Evolutionary conservation across 2,329 filamentous ascomycete genomes (phyloP).

Genomic region (Tolypocladium pustulatum): DNA sequence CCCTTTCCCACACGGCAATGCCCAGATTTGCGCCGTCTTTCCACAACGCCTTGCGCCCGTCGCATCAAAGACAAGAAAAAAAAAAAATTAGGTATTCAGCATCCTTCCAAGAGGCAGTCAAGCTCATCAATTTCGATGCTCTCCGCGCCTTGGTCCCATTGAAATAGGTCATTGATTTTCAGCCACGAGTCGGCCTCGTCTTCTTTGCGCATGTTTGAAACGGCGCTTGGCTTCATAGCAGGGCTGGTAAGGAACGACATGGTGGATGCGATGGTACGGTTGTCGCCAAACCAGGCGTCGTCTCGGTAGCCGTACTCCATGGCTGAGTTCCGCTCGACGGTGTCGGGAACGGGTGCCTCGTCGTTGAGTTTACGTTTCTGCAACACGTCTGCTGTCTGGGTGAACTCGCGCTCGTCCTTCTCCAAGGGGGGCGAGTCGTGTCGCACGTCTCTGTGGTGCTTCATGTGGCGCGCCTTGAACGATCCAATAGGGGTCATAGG

Average conservation of each 20-base stretch:
- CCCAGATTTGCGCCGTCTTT: neutral
- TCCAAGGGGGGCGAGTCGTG: conserved; percentile 83
- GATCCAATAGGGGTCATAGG: conserved; percentile 54
- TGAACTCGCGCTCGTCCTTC: conserved; percentile 93
- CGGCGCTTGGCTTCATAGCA: conserved; percentile 31
- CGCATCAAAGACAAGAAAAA: conserved; percentile 2
- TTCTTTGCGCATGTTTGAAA: conserved; percentile 22
- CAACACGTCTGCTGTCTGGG: conserved; percentile 82
- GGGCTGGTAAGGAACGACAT: conserved; percentile 40
- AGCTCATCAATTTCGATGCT: conserved; percentile 88
- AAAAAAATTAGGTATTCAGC: conserved; percentile 30
- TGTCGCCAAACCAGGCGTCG: conserved; percentile 43
- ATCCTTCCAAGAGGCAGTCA: conserved; percentile 73
- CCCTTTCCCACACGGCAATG: neutral
- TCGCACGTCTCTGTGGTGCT: conserved; percentile 34
- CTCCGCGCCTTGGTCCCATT: conserved; percentile 69
- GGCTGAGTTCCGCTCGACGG: conserved; percentile 16
- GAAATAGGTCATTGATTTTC: conserved; percentile 28
- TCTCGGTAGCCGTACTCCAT: conserved; percentile 30
- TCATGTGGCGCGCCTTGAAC: conserved; percentile 41
- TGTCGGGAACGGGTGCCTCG: conserved; percentile 19
- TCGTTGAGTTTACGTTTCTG: conserved; percentile 52
- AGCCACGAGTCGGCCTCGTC: conserved; percentile 29
- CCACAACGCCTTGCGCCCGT: conserved; percentile 11
- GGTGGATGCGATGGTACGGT: conserved; percentile 23